phyloP scores from a whole-genome alignment of 148 eudicot species.

The Agrostemma githago region DNA sequence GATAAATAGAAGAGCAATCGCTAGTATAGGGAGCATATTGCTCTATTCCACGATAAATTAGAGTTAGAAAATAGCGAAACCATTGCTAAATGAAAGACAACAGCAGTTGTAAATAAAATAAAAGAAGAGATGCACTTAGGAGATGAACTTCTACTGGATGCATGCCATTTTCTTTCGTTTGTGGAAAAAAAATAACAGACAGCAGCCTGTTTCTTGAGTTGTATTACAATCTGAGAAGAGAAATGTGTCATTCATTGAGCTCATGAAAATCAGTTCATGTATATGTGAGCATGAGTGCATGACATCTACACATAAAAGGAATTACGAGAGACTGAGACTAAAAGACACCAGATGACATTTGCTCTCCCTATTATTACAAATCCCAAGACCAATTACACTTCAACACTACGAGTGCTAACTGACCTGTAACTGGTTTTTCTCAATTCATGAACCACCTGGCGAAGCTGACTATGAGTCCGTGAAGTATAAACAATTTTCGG shows the following conservation, averaged over 20 bases:
- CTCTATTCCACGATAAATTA: neutral
- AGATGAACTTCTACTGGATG: neutral
- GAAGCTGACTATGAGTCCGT: constrained; percentile 96
- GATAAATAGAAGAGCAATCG: neutral
- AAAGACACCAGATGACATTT: neutral
- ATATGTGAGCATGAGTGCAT: neutral
- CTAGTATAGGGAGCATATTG: neutral
- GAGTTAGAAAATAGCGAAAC: neutral
- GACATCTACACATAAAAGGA: neutral
- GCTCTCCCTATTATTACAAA: neutral
- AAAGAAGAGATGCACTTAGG: neutral
- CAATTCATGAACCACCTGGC: constrained; percentile 83
- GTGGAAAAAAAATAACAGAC: neutral
- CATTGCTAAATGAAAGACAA: too few relatives aligned
- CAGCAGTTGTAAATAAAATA: neutral
- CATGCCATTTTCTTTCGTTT: neutral
- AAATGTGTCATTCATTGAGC: neutral
- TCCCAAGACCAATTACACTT: neutral
- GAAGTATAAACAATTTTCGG: constrained; percentile 82
- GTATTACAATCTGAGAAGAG: neutral
- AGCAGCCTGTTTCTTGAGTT: neutral
- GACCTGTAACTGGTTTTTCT: constrained; percentile 91
- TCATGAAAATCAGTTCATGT: constrained; percentile 6
- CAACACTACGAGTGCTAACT: constrained; percentile 4
- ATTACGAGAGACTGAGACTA: too few relatives aligned